Conservation (phyloP, 208 protist species). For the Acanthamoeba royreba region DNA sequence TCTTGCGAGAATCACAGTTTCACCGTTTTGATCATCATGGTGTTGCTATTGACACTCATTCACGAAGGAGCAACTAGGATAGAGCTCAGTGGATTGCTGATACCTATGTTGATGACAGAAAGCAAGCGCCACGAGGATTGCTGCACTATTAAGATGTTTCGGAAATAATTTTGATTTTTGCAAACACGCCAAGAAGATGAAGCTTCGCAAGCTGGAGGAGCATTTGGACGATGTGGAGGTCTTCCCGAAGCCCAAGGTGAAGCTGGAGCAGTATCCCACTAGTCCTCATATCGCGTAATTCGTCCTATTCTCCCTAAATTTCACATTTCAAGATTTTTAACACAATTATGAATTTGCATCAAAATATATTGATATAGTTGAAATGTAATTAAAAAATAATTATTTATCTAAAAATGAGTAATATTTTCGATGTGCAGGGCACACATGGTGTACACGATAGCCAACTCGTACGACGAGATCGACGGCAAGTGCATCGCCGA, state of each 20-base stretch:
- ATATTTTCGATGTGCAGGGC: not conserved
- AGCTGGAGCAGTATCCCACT: conserved; percentile 63
- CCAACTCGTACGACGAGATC: conserved; percentile 53
- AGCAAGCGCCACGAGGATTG: too few relatives aligned
- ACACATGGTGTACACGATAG: not conserved
- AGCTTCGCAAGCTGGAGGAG: conserved; percentile 48
- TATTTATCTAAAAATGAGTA: not conserved
- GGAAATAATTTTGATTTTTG: too few relatives aligned
- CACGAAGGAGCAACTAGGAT: too few relatives aligned
- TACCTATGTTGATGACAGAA: too few relatives aligned
- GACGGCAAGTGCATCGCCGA: conserved; percentile 54
- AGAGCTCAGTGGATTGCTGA: too few relatives aligned
- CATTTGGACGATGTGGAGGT: conserved; percentile 47
- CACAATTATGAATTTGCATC: not conserved
- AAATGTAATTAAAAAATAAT: not conserved
- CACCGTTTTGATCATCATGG: too few relatives aligned
- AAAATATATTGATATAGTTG: not conserved
- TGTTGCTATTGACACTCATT: too few relatives aligned
- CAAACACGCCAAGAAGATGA: too few relatives aligned
- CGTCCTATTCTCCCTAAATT: not conserved
- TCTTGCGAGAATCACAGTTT: too few relatives aligned
- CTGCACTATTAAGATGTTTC: too few relatives aligned
- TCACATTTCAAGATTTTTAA: not conserved
- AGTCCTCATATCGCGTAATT: conserved; percentile 39
- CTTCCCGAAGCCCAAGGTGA: conserved; percentile 53